phyloP scores from a whole-genome alignment of 2,329 filamentous ascomycete species.

The Leptographium galeiforme region DNA sequence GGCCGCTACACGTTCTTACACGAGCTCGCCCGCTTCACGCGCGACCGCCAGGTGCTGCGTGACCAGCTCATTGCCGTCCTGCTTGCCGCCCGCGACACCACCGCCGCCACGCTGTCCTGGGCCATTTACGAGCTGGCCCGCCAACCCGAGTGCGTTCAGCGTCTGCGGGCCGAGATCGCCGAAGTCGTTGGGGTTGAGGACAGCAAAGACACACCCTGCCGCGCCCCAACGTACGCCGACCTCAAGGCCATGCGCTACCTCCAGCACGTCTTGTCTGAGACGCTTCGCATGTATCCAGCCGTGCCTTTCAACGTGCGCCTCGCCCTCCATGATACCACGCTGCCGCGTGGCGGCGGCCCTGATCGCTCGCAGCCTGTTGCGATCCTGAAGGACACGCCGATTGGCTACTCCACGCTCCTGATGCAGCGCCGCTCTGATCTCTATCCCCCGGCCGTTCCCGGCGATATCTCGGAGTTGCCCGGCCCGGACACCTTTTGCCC shows the following conservation, averaged over 20 bases:
- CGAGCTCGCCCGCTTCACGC: conserved; percentile 68
- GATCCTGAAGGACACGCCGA: conserved; percentile 49
- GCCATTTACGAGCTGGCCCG: conserved; percentile 68
- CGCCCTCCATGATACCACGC: conserved; percentile 57
- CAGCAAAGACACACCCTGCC: conserved; percentile 3
- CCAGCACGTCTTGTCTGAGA: conserved; percentile 60
- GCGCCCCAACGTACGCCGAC: conserved; percentile 59
- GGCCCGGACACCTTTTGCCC: conserved; percentile 43
- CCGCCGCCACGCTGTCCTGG: conserved; percentile 70
- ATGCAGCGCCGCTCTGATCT: conserved; percentile 60
- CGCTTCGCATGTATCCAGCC: conserved; percentile 60
- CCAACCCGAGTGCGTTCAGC: conserved; percentile 51
- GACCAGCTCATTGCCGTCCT: conserved; percentile 77
- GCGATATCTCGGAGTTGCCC: conserved; percentile 18
- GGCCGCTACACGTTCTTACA: conserved; percentile 67
- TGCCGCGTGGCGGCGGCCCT: conserved; percentile 57
- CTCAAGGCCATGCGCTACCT: conserved; percentile 84
- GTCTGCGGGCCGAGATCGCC: conserved; percentile 62
- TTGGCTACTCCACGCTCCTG: conserved; percentile 53
- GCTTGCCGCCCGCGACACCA: conserved; percentile 78
- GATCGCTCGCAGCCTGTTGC: conserved; percentile 49
- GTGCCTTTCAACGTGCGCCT: conserved; percentile 70
- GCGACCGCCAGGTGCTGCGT: conserved; percentile 56
- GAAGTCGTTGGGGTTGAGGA: conserved; percentile 43
- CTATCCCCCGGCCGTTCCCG: conserved; percentile 32